A percentile compares a stretch with the other conserved stretches of the same genome.
These are phyloP conservation scores for Paxillus involutus DNA, from an alignment of 768 basidiomycete genomes.

Conservation along the genomic window DNA sequence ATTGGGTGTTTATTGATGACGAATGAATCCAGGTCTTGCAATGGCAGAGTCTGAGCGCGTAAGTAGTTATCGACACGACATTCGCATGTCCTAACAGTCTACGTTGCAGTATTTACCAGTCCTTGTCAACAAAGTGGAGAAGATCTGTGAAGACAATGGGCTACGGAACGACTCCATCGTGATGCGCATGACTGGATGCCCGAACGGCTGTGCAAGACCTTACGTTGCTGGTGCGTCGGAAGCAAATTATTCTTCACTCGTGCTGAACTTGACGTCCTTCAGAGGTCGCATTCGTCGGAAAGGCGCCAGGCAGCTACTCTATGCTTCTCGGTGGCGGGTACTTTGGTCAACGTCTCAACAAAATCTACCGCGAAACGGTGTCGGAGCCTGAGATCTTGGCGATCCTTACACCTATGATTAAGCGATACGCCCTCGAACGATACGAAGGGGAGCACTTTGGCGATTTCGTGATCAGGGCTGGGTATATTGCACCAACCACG, in stretches of 20 bases:
- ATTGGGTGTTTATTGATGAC: not conserved
- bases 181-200: conserved; percentile 99
- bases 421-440: conserved; percentile 86
- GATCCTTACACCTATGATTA: conserved; percentile 92
- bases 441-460: conserved; percentile 90
- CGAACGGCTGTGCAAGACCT: conserved; percentile 90
- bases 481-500: conserved; percentile 85
- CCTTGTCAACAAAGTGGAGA: conserved; percentile 92
- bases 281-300: conserved; percentile 97
- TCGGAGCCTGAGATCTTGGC: conserved; percentile 90
- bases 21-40: conserved; percentile 48
- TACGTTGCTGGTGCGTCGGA: conserved; percentile 74
- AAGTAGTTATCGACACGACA: conserved; percentile 17
- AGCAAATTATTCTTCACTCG: not conserved
- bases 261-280: conserved; percentile 4
- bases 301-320: conserved; percentile 87
- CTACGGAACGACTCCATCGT: conserved; percentile 92
- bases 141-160: conserved; percentile 91
- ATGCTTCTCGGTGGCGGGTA: conserved; percentile 98
- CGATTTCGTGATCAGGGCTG: conserved; percentile 90
- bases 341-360: conserved; percentile 92
- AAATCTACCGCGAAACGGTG: conserved; percentile 91
- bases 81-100: conserved; percentile 36
- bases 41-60: conserved; percentile 80
- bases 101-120: conserved; percentile 80